These are phyloP conservation scores for Plenodomus biglobosus DNA, from an alignment of 2,329 filamentous ascomycete genomes.

Conservation along the genomic window DNA sequence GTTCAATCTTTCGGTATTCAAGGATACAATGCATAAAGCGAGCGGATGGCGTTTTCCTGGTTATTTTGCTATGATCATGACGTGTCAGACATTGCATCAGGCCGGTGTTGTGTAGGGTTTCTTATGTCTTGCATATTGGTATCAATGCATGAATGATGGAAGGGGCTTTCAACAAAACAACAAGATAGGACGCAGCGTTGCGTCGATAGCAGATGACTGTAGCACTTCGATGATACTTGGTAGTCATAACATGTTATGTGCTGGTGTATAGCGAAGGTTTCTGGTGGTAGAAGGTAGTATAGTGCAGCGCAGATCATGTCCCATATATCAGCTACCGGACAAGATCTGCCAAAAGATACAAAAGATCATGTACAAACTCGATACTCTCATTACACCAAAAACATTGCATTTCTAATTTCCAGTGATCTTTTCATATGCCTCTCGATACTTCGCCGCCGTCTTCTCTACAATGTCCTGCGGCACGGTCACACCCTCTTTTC, in stretches of 20 bases:
- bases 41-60: not conserved
- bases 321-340: not conserved
- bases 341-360: not conserved
- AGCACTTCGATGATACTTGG: too few species aligned
- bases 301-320: not conserved
- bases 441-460: conserved; percentile 72
- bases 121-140: not conserved
- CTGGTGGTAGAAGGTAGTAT: not conserved
- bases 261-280: not conserved
- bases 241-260: too few species aligned
- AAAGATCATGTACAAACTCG: not conserved
- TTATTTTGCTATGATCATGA: not conserved
- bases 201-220: not conserved
- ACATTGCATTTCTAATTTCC: conserved; percentile 39
- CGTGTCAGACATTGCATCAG: not conserved
- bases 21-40: not conserved
- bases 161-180: not conserved
- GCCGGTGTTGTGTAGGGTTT: not conserved
- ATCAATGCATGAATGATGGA: not conserved
- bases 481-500: conserved; percentile 71
- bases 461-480: conserved; percentile 68
- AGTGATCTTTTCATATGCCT: conserved; percentile 72
- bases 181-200: not conserved
- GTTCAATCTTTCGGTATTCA: not conserved
- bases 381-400: not conserved